Evolutionary conservation across 805 yeast species (phyloP), one percentile per base, ranked within the genome.

Genomic region (Cyberlindnera samutprakarnensis): DNA sequence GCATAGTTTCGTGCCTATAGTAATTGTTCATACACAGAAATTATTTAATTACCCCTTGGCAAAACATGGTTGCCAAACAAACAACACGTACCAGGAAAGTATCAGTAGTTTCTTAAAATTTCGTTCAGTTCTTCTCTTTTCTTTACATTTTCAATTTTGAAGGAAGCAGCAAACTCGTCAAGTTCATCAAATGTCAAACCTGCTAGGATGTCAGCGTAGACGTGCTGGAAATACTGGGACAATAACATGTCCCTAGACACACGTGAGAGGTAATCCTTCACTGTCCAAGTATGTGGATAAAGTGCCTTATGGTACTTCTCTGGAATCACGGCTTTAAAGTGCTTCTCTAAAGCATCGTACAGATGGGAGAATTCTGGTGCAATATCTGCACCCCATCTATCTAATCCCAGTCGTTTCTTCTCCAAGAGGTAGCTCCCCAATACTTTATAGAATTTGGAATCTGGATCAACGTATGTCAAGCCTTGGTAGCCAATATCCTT

Each of bases 401-500:
- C 75, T 38, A 69, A 53, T 16, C 72, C 74, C 18, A 69, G 47
- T n/a, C 49, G 41, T 39, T 60, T 57, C 52, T 69, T 69, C 53
- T 64, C 64, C 31, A 46, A 42, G 30, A 68, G 47, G 54, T 59
- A 68, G 6, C 57, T 53, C 9, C 68, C 67, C 24, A 69, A 59
- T 7, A 67, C 46, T 37, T 61, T 31, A 44, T 46, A 64, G 57
- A 67, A 66, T 38, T 59, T 57, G 23, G 72, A 62, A 14, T 57
- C 42, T 22, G 73, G 70, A 9, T 61, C 50, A 20, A 67, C 72
- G 38, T 57, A 66, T 12, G 69, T 59, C 41, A 70, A 46, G 2
- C 72, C 74, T 52, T 70, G 74, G 46, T 54, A 67, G 1, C 75
- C 73, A 44, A 69, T 62, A 45, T 70, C 74, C 46, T 69, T 69